Evolutionary conservation across 1,284 basidiomycete genomes (phyloP), one percentile per base, ranked within the genome.

Genomic region (Stereum hirsutum): DNA sequence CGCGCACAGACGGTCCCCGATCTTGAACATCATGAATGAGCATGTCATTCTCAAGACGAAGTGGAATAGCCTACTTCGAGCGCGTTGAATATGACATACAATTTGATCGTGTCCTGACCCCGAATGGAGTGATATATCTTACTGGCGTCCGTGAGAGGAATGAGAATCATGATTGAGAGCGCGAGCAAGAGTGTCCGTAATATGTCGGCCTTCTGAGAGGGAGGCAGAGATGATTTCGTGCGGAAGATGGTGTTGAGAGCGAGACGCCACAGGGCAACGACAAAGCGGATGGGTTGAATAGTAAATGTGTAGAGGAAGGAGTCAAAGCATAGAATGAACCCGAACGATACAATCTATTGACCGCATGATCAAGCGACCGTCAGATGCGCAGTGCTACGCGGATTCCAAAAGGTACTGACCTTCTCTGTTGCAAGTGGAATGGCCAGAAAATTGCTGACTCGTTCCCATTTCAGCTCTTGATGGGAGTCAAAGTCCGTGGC

Each of bases 81-180:
- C 7, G 92, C 95, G 61, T 98, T 99, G 69, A 98, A 99, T 48
- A 99, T 97, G 49, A 99, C 96, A 66, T 98, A 98, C 43, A 99
- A 69, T 68, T 99, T 99, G 69, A 99, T 94, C 2, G 90, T 95
- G 56, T 97, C 93, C 64, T 99, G 96, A 0, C 95, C 96, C n/a
- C 96, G 81, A 42, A 99, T 97, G 15, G 87, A 89, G 58, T 99
- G 96, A 55, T 99, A 99, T 61, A 99, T 96, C 66, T 96, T 96
- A 66, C 92, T 96, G 10, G 93, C 89, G 58, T 99, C 95, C 4
- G 94, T 95, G 25, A 94, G 70, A 3, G 87, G 80, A 24, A 82
- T 72, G 4, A 98, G 70, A 28, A 94, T 75, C 25, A 78, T 54
- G 39, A 95, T 78, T 0, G 91, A 87, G 25, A 84, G 60, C 4